phyloP scores from a whole-genome alignment of 345 rosid genomes.

The Bruguiera parviflora region DNA sequence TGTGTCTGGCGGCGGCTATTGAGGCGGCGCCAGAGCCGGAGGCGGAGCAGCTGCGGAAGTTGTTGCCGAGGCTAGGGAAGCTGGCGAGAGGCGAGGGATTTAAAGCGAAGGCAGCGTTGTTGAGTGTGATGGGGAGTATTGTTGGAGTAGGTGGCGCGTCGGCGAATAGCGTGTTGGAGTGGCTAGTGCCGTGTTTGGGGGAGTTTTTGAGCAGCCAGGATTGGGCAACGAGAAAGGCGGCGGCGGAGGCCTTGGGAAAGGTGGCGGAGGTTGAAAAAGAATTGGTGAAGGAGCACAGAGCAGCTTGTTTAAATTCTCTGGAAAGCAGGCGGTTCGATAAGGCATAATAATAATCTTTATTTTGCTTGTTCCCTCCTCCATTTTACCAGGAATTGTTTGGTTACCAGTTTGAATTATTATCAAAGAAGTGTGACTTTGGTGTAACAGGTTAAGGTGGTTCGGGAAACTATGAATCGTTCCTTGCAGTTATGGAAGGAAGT shows the following conservation, averaged over 20 bases:
- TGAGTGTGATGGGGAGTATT: slow-evolving; percentile 63
- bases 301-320: slow-evolving; percentile 43
- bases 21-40: slow-evolving; percentile 61
- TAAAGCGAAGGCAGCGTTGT: slow-evolving; percentile 65
- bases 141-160: slow-evolving; percentile 54
- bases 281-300: slow-evolving; percentile 50
- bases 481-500: slow-evolving; percentile 76
- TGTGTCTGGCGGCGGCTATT: slow-evolving; percentile 76
- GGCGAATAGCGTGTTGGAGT: slow-evolving; percentile 52
- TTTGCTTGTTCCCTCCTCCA: not conserved
- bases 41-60: slow-evolving; percentile 52
- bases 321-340: slow-evolving; percentile 78
- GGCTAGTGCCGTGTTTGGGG: slow-evolving; percentile 56
- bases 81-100: slow-evolving; percentile 62
- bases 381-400: not conserved
- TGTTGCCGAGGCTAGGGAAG: slow-evolving; percentile 68
- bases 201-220: slow-evolving; percentile 71
- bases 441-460: slow-evolving; percentile 72
- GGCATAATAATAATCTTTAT: slow-evolving; percentile 32
- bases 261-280: slow-evolving; percentile 58
- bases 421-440: not conserved
- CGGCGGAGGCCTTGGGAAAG: slow-evolving; percentile 77
- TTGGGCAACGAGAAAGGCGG: slow-evolving; percentile 87
- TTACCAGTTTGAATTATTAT: not conserved
- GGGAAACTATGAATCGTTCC: slow-evolving; percentile 81